Percentiles rank a stretch among this genome's conserved stretches.
Evolutionary conservation across 495 filamentous ascomycete species (phyloP).

Genomic region (Podospora tetraspora): DNA sequence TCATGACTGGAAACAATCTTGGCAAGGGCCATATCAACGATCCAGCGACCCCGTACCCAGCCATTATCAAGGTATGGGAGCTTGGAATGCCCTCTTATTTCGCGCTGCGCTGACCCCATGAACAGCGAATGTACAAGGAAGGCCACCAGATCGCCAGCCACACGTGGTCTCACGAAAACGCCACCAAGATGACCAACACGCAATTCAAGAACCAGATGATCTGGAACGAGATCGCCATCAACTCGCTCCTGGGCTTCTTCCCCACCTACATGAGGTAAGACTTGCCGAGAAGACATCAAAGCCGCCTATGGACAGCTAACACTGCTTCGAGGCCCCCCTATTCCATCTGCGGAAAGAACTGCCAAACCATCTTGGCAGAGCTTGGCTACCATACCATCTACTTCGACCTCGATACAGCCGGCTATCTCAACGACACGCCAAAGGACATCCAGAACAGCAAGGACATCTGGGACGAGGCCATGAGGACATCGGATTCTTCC

Average conservation of each 20-base stretch:
- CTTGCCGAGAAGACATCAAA: neutral
- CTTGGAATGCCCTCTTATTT: no score
- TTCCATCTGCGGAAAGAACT: constrained; percentile 61
- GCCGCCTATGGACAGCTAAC: neutral
- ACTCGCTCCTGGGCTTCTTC: constrained; percentile 72
- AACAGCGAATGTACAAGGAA: constrained; percentile 54
- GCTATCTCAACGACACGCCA: constrained; percentile 61
- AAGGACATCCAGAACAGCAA: constrained; percentile 63
- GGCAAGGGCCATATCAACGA: constrained; percentile 68
- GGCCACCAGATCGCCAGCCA: constrained; percentile 85
- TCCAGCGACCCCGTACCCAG: constrained; percentile 48
- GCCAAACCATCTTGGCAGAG: constrained; percentile 53
- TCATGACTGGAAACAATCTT: constrained; percentile 69
- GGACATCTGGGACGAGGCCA: constrained; percentile 59
- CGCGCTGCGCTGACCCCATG: constrained; percentile 19
- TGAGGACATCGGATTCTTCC: constrained; percentile 43
- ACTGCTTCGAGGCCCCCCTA: constrained; percentile 57
- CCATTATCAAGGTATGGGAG: constrained; percentile 50
- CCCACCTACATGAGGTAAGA: constrained; percentile 71
- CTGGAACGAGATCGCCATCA: constrained; percentile 74
- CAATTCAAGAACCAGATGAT: constrained; percentile 63
- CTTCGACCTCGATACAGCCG: constrained; percentile 76
- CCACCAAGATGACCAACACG: constrained; percentile 47
- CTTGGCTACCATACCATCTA: constrained; percentile 73
- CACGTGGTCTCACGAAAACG: constrained; percentile 80